phyloP scores from a whole-genome alignment of 1,284 basidiomycete genomes.

The Heterobasidion occidentale region DNA sequence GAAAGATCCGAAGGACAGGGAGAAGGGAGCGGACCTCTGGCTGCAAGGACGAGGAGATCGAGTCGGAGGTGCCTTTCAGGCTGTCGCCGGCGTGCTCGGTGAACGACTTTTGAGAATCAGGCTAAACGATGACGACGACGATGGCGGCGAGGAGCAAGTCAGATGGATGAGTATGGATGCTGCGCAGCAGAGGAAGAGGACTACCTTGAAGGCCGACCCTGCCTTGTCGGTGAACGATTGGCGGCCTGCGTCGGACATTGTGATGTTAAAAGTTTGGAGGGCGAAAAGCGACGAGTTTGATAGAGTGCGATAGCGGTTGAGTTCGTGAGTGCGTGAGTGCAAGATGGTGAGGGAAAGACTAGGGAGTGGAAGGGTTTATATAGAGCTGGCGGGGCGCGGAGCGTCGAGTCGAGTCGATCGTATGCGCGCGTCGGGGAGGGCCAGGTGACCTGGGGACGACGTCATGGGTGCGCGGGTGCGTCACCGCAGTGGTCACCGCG shows the following conservation, averaged over 20 bases:
- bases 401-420: not conserved
- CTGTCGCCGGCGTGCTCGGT: constrained; percentile 28
- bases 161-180: not conserved
- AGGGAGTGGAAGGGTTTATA: not conserved
- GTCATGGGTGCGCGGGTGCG: too few relatives aligned
- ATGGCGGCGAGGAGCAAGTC: too few relatives aligned
- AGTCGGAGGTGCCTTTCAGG: constrained; percentile 26
- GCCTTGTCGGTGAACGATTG: constrained; percentile 37
- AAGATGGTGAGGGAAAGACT: not conserved
- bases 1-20: not conserved
- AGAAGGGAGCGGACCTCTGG: constrained; percentile 19
- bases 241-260: constrained; percentile 32
- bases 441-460: too few relatives aligned
- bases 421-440: too few relatives aligned
- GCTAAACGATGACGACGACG: constrained; percentile 9
- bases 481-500: too few relatives aligned
- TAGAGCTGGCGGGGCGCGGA: not conserved
- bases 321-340: not conserved
- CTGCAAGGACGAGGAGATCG: constrained; percentile 24
- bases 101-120: constrained; percentile 23
- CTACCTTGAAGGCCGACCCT: constrained; percentile 24
- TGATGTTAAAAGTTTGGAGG: constrained; percentile 3
- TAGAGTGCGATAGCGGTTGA: not conserved
- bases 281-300: not conserved
- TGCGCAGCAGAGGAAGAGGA: not conserved